Evolutionary conservation across 495 filamentous ascomycete genomes (phyloP).

Genomic region (Letharia columbiana): DNA sequence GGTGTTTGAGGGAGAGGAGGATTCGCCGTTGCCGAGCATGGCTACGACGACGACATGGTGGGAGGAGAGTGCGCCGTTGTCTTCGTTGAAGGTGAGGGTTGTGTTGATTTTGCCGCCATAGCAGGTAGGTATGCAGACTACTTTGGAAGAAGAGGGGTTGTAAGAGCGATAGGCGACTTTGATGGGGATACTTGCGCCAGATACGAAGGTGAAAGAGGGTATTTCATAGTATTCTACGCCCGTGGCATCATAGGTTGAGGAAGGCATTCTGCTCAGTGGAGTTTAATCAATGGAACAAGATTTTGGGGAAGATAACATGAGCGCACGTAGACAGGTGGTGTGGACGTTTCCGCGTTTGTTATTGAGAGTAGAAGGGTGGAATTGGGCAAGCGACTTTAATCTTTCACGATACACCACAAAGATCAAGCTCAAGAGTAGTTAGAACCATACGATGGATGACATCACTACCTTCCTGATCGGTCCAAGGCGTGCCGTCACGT

Average conservation of each 20-base stretch:
- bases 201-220: constrained; percentile 35
- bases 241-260: constrained; percentile 15
- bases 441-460: not conserved
- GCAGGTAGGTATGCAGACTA: constrained; percentile 41
- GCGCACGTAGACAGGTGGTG: not conserved
- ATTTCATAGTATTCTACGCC: constrained; percentile 32
- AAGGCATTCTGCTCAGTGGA: not conserved
- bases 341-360: not conserved
- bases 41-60: constrained; percentile 35
- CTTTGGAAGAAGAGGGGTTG: constrained; percentile 33
- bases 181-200: constrained; percentile 29
- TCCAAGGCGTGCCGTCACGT: constrained; percentile 3
- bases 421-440: not conserved
- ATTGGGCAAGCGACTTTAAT: not conserved
- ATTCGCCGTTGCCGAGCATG: constrained; percentile 34
- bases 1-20: constrained; percentile 32
- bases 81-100: constrained; percentile 33
- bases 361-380: not conserved
- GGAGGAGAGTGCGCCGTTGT: constrained; percentile 24
- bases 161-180: constrained; percentile 38
- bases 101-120: constrained; percentile 38
- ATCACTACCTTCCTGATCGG: constrained; percentile 12
- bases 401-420: not conserved
- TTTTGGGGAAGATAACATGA: not conserved
- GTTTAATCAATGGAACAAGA: not conserved